Evolutionary conservation across 2,329 filamentous ascomycete species (phyloP), one percentile per base, ranked within the genome.

Genomic region (Scleromitrula shiraiana): DNA sequence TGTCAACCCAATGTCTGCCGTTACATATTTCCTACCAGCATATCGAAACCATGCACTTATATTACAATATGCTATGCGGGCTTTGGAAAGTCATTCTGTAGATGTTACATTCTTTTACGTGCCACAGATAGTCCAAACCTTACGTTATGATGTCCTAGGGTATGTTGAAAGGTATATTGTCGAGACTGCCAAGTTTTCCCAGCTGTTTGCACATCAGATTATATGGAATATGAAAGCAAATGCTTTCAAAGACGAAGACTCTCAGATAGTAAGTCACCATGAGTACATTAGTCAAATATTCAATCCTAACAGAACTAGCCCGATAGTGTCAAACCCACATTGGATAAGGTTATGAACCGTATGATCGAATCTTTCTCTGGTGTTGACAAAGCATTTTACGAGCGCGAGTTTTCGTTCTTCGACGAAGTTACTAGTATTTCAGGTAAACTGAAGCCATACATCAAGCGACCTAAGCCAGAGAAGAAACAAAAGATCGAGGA

Each of bases 171-270:
- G 91, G 37, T 98, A 96, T 63, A 97, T 98, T 47, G 75, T 97
- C 14, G 93, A 99, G 69, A 96, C 94, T 0, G 93, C 90, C 1
- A 91, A 94, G 59, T 90, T 95, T 62, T 97, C 93, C n/a, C 93
- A 97, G 66, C 71, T 97, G 7, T 98, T 98, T 67, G 91, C 94
- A 2, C 94, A 99, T 65, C 93, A 99, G 62, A 97, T 98, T 57
- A 98, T 99, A 63, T 99, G 94, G 93, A 99, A 98, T 65, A 98
- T 99, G 85, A 98, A 97, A 66, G 93, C 93, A 26, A 99, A 98
- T 65, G 87, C 90, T 1, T 98, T 87, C 75, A 98, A 96, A 66
- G 94, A 98, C 56, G 91, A 98, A 60, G 88, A 96, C 57, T 90
- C 85, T 12, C 80, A 85, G 59, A 78, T 95, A 54, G 83, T 87